A percentile compares a stretch with the other conserved stretches of the same genome.
Evolutionary conservation across 257 asterid species (phyloP).

Genomic region (Coffea canephora): DNA sequence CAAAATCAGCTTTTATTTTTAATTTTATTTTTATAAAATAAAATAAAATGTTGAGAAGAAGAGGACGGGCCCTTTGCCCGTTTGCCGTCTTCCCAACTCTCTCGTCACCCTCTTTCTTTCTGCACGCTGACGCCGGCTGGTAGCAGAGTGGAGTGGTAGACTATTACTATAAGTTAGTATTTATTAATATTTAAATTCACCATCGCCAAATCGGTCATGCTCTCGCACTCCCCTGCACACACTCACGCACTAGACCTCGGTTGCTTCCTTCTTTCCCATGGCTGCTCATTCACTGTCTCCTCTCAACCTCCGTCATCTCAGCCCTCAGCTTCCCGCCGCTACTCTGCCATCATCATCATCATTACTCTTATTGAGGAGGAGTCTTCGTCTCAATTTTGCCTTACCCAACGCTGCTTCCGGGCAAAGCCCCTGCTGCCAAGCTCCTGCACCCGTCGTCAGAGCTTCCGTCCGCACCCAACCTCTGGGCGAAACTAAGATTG

Average conservation of each 20-base stretch:
- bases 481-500: conserved; percentile 14
- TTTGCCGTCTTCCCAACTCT: too few species aligned
- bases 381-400: conserved; percentile 5
- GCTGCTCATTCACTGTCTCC: conserved; percentile 36
- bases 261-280: conserved; percentile 20
- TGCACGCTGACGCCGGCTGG: too few species aligned
- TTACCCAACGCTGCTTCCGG: conserved; percentile 15
- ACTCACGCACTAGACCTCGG: not conserved
- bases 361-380: not conserved
- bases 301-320: conserved; percentile 13
- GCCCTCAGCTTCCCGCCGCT: not conserved
- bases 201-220: not conserved
- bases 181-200: too few species aligned
- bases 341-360: not conserved
- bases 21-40: too few species aligned
- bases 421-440: conserved; percentile 20
- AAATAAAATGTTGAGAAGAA: too few species aligned
- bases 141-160: too few species aligned
- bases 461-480: conserved; percentile 33
- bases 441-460: conserved; percentile 26
- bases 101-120: too few species aligned
- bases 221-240: conserved; percentile 8
- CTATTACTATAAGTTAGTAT: too few species aligned
- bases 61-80: too few species aligned
- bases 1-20: too few species aligned